Evolutionary conservation across 2,329 filamentous ascomycete species (phyloP).

Genomic region (Paracamarosporium sp.): DNA sequence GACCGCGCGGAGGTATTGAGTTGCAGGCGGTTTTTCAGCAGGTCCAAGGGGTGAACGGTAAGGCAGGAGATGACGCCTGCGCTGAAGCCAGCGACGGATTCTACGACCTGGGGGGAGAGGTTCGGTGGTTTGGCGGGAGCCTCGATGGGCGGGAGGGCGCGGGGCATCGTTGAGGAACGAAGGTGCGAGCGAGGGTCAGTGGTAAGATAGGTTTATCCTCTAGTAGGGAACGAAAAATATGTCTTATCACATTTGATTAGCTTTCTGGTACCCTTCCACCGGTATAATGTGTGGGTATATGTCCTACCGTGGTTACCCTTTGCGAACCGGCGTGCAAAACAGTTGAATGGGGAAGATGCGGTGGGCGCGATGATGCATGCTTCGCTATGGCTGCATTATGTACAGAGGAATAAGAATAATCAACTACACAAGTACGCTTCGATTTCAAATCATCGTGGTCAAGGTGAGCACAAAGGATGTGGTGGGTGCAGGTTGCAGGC

Average conservation of each 20-base stretch:
- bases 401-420: not conserved
- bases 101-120: slow-evolving; percentile 74
- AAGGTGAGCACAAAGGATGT: not conserved
- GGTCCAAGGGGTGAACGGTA: slow-evolving; percentile 88
- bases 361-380: not conserved
- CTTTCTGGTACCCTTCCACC: no score
- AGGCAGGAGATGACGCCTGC: slow-evolving; percentile 88
- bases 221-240: no score
- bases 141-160: slow-evolving; percentile 57
- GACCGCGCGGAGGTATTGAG: slow-evolving; percentile 52
- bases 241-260: no score
- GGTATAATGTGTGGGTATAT: no score
- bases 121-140: slow-evolving; percentile 45
- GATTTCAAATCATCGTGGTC: not conserved
- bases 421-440: not conserved
- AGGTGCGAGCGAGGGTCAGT: no score
- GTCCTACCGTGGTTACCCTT: no score
- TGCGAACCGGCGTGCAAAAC: no score
- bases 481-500: not conserved
- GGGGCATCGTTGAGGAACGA: no score
- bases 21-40: slow-evolving; percentile 96
- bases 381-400: not conserved
- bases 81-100: slow-evolving; percentile 87
- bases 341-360: slow-evolving; percentile 11
- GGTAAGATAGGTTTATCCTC: no score